phyloP scores from a whole-genome alignment of 441 rosid species.

The Pelargonium exstipulatum region DNA sequence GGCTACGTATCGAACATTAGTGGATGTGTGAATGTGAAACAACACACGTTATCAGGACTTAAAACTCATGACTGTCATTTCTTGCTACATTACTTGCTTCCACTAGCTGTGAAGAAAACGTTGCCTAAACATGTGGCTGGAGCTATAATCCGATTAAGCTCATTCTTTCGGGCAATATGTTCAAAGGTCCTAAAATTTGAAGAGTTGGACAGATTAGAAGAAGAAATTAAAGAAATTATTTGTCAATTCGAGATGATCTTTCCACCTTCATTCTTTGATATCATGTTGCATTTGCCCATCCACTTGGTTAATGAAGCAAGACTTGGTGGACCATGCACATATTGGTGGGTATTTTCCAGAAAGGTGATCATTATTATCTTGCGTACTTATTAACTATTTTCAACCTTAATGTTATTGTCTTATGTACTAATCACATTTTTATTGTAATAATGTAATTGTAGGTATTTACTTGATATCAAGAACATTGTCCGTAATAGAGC shows the following conservation, averaged over 20 bases:
- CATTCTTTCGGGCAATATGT: not conserved
- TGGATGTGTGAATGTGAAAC: not conserved
- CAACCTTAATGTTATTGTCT: too few relatives aligned
- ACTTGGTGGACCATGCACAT: conserved; percentile 2
- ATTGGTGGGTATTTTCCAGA: not conserved
- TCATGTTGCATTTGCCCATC: conserved; percentile 11
- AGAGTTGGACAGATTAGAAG: not conserved
- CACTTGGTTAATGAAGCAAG: conserved; percentile 4
- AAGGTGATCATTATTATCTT: not conserved
- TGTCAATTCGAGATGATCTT: conserved; percentile 9
- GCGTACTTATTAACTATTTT: too few relatives aligned
- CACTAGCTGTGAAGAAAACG: not conserved
- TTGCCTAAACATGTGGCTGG: not conserved
- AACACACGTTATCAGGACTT: not conserved
- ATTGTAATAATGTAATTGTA: not conserved
- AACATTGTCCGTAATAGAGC: conserved; percentile 14
- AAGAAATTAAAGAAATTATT: not conserved
- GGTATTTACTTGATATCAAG: not conserved
- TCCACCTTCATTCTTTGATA: conserved; percentile 6
- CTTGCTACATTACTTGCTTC: not conserved
- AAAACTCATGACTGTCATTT: conserved; percentile 23
- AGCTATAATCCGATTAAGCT: not conserved
- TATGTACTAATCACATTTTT: too few relatives aligned
- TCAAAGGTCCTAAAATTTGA: not conserved
- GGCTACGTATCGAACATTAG: conserved; percentile 1